Conservation (phyloP, 495 filamentous ascomycete genomes). For the Bathelium albidoporum region DNA sequence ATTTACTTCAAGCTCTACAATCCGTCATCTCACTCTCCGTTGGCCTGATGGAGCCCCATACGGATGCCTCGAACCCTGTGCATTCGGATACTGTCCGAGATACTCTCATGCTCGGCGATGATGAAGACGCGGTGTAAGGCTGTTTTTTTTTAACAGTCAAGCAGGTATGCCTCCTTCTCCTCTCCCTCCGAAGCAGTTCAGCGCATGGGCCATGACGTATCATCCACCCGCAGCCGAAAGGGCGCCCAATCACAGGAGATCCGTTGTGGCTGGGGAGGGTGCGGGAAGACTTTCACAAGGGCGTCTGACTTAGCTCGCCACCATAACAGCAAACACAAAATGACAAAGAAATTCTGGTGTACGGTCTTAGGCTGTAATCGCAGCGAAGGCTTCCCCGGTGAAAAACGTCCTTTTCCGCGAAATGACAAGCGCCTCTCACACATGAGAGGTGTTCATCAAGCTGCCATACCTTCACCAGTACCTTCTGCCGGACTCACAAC, state of each 20-base stretch:
- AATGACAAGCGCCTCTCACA: neutral
- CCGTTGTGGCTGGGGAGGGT: neutral
- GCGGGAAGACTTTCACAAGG: neutral
- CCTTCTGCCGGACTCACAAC: neutral
- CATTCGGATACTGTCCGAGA: neutral
- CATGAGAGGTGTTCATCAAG: neutral
- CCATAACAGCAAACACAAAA: neutral
- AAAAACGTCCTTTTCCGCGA: neutral
- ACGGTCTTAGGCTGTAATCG: neutral
- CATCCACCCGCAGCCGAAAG: neutral
- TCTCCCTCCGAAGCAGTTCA: neutral
- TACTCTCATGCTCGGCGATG: neutral
- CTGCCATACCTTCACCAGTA: neutral
- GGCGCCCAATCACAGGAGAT: neutral
- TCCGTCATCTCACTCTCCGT: neutral
- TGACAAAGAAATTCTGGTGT: neutral
- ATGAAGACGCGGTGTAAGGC: neutral
- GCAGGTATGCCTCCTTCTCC: neutral
- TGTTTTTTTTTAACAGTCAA: neutral
- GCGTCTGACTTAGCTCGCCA: neutral
- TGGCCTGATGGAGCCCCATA: neutral
- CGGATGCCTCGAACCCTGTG: neutral
- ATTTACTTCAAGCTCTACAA: neutral
- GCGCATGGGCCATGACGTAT: neutral
- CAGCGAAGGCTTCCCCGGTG: neutral